phyloP scores from a whole-genome alignment of 2,329 filamentous ascomycete genomes.

The Neodidymelliopsis sp. region DNA sequence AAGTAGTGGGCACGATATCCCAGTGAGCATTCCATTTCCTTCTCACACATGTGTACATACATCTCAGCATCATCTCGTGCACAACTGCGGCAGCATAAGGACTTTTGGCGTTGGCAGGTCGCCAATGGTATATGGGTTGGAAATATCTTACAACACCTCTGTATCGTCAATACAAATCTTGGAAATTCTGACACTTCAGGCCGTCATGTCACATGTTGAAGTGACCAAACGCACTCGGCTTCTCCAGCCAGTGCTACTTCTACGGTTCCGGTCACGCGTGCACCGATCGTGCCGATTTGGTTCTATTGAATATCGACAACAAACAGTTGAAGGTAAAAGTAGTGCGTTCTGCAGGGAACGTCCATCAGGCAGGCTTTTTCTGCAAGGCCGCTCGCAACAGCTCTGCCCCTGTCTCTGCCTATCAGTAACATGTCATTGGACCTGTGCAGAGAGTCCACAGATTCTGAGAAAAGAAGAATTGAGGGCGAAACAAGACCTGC shows the following conservation, averaged over 20 bases:
- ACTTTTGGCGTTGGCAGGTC: conserved; percentile 28
- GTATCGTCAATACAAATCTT: conserved; percentile 15
- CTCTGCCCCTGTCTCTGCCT: no score
- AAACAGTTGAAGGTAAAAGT: no score
- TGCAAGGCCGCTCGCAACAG: no score
- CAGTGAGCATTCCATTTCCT: conserved; percentile 27
- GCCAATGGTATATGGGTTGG: conserved; percentile 9
- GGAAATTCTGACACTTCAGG: neutral
- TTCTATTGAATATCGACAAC: no score
- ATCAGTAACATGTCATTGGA: neutral
- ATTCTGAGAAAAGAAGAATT: neutral
- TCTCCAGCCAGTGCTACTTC: neutral
- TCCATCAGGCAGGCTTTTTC: no score
- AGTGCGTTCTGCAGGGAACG: no score
- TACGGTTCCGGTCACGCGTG: neutral
- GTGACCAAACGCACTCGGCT: neutral
- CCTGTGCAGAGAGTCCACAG: neutral
- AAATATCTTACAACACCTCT: conserved; percentile 8
- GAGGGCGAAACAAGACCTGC: neutral
- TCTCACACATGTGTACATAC: conserved; percentile 34
- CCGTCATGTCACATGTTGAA: neutral
- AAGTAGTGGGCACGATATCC: conserved; percentile 25
- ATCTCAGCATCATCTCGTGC: conserved; percentile 25
- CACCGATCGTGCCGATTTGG: no score
- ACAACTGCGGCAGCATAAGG: conserved; percentile 27